Evolutionary conservation across 176 grass and related monocot genomes (phyloP), one percentile per base, ranked within the genome.

Genomic region (Alopecurus myosuroides): DNA sequence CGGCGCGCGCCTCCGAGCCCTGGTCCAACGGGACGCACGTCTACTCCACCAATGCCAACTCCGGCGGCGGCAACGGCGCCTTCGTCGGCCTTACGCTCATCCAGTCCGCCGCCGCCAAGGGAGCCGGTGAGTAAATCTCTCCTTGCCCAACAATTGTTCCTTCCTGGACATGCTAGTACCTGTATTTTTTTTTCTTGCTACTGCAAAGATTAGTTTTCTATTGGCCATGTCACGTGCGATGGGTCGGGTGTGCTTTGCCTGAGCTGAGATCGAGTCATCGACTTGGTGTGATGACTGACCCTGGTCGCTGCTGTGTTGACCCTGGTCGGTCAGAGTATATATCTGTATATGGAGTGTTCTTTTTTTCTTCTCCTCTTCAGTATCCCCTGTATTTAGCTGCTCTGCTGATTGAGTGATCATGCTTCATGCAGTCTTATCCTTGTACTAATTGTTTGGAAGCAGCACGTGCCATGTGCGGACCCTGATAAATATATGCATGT

Each of bases 51-150:
- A 70, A 52, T 33, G 80, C 81, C 77, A 74, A 49, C 75, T 65
- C 77, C 72, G 79, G 76, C 12, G 83, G 85, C 26, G 56, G 86
- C 62, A 89, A 89, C 26, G 84, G 89, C 75, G 88, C 95, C 70
- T 90, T 92, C 76, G 97, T 99, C 48, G 91, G 78, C 39, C 84
- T 99, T 17, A 97, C 94, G 0, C 88, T 96, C 70, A 92, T 99
- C 78, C 94, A 92, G 67, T 92, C 78, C 14, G 97, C 97, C 23
- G 88, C 79, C 6, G 91, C 91, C 5, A 94, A 94, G 86, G 97
- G 97, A 33, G 97, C 94, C 53, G 84, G 94, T 99, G 82, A 83
- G 3, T 30, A 70, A 73, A 30, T 20, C 70, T 45, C 67, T 34
- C 15, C 1, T 78, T 1, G 18, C 13, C 53, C 37, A 26, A 35